phyloP scores from a whole-genome alignment of 805 yeast species.

The Wickerhamiella azyma region DNA sequence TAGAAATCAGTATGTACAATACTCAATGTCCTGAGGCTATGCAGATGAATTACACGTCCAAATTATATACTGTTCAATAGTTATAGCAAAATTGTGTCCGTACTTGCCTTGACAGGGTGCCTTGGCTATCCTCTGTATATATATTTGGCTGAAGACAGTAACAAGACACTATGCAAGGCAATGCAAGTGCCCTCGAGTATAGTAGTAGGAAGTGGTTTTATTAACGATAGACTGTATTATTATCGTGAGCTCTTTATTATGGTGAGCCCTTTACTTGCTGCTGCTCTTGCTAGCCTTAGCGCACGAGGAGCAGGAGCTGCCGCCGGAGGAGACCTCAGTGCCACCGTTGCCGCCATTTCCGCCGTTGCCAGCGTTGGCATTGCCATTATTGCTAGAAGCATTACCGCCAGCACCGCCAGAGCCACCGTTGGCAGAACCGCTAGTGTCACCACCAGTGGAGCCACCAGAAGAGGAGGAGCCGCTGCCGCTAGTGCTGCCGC shows the following conservation, averaged over 20 bases:
- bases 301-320: conserved; percentile 1
- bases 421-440: conserved; percentile 3
- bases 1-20: too few species aligned
- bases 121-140: too few species aligned
- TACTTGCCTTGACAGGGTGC: too few species aligned
- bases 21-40: too few species aligned
- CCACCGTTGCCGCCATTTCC: conserved; percentile 6
- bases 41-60: too few species aligned
- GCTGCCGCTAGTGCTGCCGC: neutral
- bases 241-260: neutral
- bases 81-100: too few species aligned
- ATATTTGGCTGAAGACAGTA: too few species aligned
- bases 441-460: conserved; percentile 3
- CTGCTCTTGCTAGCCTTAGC: neutral
- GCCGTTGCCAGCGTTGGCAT: conserved; percentile 6
- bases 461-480: conserved; percentile 7
- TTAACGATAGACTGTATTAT: neutral
- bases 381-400: conserved; percentile 5
- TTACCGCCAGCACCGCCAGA: conserved; percentile 8
- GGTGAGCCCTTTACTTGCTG: neutral
- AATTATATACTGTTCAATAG: too few species aligned
- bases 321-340: neutral
- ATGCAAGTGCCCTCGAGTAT: too few species aligned
- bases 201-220: neutral
- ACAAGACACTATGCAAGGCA: too few species aligned